phyloP scores from a whole-genome alignment of 306 rosid genomes.

The Ziziphus jujuba region DNA sequence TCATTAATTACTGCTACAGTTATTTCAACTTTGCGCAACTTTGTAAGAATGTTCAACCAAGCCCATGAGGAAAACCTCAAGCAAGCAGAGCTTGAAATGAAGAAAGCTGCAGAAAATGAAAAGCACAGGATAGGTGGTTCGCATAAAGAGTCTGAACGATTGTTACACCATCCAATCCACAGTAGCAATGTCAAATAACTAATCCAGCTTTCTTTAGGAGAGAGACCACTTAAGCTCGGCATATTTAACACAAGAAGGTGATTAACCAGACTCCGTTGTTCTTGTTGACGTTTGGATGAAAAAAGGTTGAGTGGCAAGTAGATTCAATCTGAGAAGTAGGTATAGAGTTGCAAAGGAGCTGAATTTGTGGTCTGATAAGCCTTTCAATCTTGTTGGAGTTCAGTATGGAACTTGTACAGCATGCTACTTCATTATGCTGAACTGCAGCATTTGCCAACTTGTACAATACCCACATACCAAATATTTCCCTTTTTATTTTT shows the following conservation, averaged over 20 bases:
- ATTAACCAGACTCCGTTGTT: not conserved
- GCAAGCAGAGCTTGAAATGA: constrained; percentile 70
- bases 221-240: not conserved
- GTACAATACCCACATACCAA: too few species aligned
- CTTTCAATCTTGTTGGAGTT: too few species aligned
- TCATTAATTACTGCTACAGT: constrained; percentile 47
- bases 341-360: constrained; percentile 16
- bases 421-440: too few species aligned
- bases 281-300: too few species aligned
- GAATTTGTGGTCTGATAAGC: not conserved
- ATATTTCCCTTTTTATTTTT: too few species aligned
- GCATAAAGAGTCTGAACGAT: constrained; percentile 38
- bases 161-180: constrained; percentile 41
- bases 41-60: constrained; percentile 69
- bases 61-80: constrained; percentile 78
- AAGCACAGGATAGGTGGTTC: constrained; percentile 40
- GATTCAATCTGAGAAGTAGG: constrained; percentile 7
- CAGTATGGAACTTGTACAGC: too few species aligned
- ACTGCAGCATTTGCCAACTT: too few species aligned
- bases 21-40: constrained; percentile 70
- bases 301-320: too few species aligned
- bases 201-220: not conserved
- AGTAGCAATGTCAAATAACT: constrained; percentile 50
- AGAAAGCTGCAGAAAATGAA: constrained; percentile 60
- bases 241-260: not conserved